Conservation (phyloP, 805 yeast species). For the Starmerella lactis-condensi region DNA sequence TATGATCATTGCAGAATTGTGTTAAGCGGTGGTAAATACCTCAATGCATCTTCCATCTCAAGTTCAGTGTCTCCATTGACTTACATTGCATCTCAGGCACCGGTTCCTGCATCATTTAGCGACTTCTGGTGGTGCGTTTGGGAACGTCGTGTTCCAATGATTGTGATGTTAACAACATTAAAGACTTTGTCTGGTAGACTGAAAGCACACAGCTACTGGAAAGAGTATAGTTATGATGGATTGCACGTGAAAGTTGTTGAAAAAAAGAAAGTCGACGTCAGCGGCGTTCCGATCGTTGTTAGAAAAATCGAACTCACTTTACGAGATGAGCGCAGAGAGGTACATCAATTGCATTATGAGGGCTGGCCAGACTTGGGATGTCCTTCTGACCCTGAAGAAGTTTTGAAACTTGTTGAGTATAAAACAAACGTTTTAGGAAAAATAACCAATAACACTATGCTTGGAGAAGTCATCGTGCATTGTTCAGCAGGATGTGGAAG, state of each 20-base stretch:
- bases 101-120: conserved; percentile 54
- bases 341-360: conserved; percentile 56
- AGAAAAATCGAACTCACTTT: conserved; percentile 30
- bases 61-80: conserved; percentile 25
- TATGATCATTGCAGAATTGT: conserved; percentile 67
- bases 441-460: conserved; percentile 3
- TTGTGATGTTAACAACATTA: conserved; percentile 54
- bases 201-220: conserved; percentile 83
- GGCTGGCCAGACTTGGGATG: conserved; percentile 81
- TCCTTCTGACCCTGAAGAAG: conserved; percentile 39
- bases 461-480: conserved; percentile 39
- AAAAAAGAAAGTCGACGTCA: conserved; percentile 11
- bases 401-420: conserved; percentile 37
- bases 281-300: conserved; percentile 5
- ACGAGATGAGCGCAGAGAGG: conserved; percentile 24
- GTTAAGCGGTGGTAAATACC: conserved; percentile 35
- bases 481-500: conserved; percentile 97
- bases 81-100: conserved; percentile 90
- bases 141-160: conserved; percentile 45
- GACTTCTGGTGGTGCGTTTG: conserved; percentile 73
- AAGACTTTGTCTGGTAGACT: conserved; percentile 62
- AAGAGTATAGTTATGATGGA: conserved; percentile 33
- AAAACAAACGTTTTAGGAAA: conserved; percentile 26
- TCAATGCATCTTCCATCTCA: conserved; percentile 62
- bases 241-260: conserved; percentile 17